Conservation (phyloP, 2,329 filamentous ascomycete species). For the Penicillium fuscoglaucum region DNA sequence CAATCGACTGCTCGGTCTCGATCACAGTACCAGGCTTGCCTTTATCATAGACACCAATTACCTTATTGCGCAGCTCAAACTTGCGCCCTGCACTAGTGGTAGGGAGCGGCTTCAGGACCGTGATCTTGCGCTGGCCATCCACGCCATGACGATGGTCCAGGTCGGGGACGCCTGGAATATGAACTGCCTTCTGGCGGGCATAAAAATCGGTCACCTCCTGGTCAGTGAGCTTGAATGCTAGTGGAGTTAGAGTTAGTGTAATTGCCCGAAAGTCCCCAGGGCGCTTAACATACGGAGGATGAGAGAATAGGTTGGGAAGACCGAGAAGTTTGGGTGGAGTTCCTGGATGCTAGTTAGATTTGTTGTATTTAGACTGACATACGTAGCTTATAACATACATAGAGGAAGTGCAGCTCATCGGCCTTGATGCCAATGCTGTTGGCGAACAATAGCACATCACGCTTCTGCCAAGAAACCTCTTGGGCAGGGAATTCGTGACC, state of each 20-base stretch:
- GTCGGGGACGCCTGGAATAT: slow-evolving; percentile 73
- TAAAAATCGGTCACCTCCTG: slow-evolving; percentile 86
- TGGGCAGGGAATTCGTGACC: slow-evolving; percentile 78
- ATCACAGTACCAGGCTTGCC: slow-evolving; percentile 79
- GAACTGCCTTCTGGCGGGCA: slow-evolving; percentile 62
- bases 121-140: slow-evolving; percentile 79
- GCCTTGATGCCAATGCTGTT: slow-evolving; percentile 80
- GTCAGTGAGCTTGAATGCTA: slow-evolving; percentile 73
- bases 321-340: slow-evolving; percentile 79
- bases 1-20: slow-evolving; percentile 74
- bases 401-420: slow-evolving; percentile 93
- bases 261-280: background rate
- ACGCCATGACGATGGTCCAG: slow-evolving; percentile 74
- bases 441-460: slow-evolving; percentile 86
- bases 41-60: slow-evolving; percentile 87
- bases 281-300: slow-evolving; percentile 63
- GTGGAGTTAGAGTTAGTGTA: slow-evolving; percentile 39
- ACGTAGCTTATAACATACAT: slow-evolving; percentile 56
- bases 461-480: slow-evolving; percentile 81
- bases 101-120: slow-evolving; percentile 75
- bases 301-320: slow-evolving; percentile 86
- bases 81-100: slow-evolving; percentile 67
- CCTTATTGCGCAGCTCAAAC: slow-evolving; percentile 75
- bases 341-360: slow-evolving; percentile 56
- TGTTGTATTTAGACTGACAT: background rate